Evolutionary conservation across 1,284 basidiomycete genomes (phyloP).

Genomic region (Phellinidium pouzarii): DNA sequence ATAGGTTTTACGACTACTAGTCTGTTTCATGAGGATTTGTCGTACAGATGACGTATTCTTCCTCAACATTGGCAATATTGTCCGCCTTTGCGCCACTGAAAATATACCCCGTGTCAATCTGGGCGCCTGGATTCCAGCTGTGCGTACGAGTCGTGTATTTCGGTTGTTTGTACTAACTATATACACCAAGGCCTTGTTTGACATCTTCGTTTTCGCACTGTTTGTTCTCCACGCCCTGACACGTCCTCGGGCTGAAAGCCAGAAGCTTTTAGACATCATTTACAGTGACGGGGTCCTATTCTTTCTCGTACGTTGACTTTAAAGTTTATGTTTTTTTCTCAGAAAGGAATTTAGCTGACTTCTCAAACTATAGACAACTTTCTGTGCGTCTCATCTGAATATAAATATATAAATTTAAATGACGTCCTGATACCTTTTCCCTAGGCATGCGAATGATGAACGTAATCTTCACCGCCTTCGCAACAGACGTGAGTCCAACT

Average conservation of each 20-base stretch:
- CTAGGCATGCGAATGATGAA: slow-evolving; percentile 2
- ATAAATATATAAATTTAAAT: neutral
- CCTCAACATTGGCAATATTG: too few relatives aligned
- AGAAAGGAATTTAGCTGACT: neutral
- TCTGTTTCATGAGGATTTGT: too few relatives aligned
- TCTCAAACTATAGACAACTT: neutral
- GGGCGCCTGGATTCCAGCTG: neutral
- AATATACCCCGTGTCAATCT: too few relatives aligned
- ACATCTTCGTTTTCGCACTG: neutral
- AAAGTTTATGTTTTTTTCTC: neutral
- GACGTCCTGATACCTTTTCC: neutral
- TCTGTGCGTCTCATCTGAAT: neutral
- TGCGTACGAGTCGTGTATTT: too few relatives aligned
- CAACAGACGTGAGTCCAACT: neutral
- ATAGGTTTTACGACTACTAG: too few relatives aligned
- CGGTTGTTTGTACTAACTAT: too few relatives aligned
- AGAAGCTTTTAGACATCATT: neutral
- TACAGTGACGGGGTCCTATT: neutral
- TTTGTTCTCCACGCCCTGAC: neutral
- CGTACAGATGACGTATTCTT: too few relatives aligned
- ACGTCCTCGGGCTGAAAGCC: neutral
- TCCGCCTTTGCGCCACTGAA: too few relatives aligned
- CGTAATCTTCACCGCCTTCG: neutral
- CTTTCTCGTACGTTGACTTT: neutral
- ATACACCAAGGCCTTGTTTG: neutral